Evolutionary conservation across 352 stramenopile species (phyloP), one percentile per base, ranked within the genome.

Genomic region (Phytophthora macrochlamydospora): DNA sequence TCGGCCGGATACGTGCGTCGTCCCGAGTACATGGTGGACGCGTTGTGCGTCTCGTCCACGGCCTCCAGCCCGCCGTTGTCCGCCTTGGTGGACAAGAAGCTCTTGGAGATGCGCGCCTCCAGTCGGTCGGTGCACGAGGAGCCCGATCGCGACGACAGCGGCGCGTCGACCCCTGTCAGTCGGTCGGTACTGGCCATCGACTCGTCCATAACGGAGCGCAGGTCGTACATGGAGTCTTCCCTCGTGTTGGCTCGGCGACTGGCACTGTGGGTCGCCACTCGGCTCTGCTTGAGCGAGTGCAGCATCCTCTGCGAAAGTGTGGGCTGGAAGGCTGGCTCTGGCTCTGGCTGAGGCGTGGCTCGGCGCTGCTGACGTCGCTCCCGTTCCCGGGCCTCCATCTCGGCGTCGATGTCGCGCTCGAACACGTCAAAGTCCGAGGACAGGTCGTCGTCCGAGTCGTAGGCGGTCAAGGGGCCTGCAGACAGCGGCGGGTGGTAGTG

Each of bases 21-120:
- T 13, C 77, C 83, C 4, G 79, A 83, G 59, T 90, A 91, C 64
- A 91, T 33, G 29, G 67, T 54, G 9, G 79, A 84, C 33, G 76
- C 65, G 29, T 89, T 71, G 28, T 82, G 74, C 18, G 46, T 37
- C 32, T 73, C 56, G 31, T 85, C 63, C 18, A 75, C 35, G 1
- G 49, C 48, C 37, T 14, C 8, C 37, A 65, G 31, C 4, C 42
- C 56, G 6, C 54, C 62, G 29, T 63, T 62, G 65, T 76, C 76
- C n/a, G 78, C 66, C 35, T 74, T 71, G 13, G 67, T 74, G 3
- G 60, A 49, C 30, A 83, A 42, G 18, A 80, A 81, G 18, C 67
- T 78, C 55, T 88, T 83, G 44, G 79, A 90, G 32, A 92, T 89
- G n/a, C 83, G 70, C 28, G 83, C 83, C 61, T 92, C 83, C 28